Evolutionary conservation across 208 protist genomes (phyloP).

Genomic region (Crithidia fasciculata): DNA sequence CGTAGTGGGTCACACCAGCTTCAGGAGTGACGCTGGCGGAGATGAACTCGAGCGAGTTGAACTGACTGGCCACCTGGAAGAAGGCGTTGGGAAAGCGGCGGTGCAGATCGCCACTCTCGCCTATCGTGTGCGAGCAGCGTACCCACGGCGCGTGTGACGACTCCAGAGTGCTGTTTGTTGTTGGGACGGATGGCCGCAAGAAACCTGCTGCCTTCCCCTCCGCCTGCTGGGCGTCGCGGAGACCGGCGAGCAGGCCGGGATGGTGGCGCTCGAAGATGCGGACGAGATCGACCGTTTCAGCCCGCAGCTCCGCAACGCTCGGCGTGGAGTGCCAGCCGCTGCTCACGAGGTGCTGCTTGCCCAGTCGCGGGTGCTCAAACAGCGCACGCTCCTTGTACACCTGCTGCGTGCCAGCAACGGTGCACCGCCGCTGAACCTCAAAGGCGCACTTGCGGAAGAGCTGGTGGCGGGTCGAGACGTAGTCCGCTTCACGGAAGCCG

Average conservation of each 20-base stretch:
- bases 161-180: neutral
- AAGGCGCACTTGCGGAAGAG: slow-evolving; percentile 26
- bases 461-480: slow-evolving; percentile 20
- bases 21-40: slow-evolving; percentile 40
- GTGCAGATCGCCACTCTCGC: slow-evolving; percentile 34
- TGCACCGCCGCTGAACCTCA: slow-evolving; percentile 4
- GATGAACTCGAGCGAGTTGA: slow-evolving; percentile 80
- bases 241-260: slow-evolving; percentile 25
- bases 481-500: slow-evolving; percentile 35
- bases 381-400: slow-evolving; percentile 32
- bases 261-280: slow-evolving; percentile 22
- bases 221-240: neutral
- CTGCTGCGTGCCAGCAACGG: neutral
- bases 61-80: slow-evolving; percentile 82
- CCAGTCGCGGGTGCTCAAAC: slow-evolving; percentile 21
- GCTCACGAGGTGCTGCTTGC: slow-evolving; percentile 12
- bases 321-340: slow-evolving; percentile 57
- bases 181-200: too few species aligned
- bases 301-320: slow-evolving; percentile 44
- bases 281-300: slow-evolving; percentile 26
- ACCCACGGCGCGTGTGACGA: neutral
- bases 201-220: neutral
- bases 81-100: slow-evolving; percentile 33
- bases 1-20: slow-evolving; percentile 59
- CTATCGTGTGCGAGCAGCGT: slow-evolving; percentile 32